phyloP scores from a whole-genome alignment of 148 eudicot genomes.

The Spergularia marina region DNA sequence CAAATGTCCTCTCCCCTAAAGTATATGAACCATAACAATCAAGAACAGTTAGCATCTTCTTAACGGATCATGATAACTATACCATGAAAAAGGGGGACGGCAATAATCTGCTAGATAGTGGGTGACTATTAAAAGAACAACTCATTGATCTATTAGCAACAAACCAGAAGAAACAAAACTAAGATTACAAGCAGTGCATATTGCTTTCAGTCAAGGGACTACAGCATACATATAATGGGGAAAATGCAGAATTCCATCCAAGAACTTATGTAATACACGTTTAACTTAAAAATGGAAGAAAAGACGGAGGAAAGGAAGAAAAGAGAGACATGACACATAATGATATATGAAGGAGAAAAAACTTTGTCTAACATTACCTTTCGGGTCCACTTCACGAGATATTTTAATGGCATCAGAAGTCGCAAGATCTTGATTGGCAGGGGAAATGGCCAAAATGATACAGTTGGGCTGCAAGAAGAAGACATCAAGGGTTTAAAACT shows the following conservation, averaged over 20 bases:
- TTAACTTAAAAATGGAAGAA: not conserved
- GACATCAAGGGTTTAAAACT: not conserved
- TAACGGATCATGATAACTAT: not conserved
- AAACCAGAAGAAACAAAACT: not conserved
- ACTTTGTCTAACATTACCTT: slow-evolving; percentile 33
- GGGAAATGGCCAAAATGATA: slow-evolving; percentile 69
- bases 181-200: not conserved
- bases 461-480: slow-evolving; percentile 61
- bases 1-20: slow-evolving; percentile 72
- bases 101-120: not conserved
- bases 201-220: slow-evolving; percentile 1
- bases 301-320: not conserved
- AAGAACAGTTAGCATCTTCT: not conserved
- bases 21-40: slow-evolving; percentile 3
- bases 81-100: not conserved
- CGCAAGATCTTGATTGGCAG: slow-evolving; percentile 81
- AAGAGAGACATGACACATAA: not conserved
- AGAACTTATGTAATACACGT: not conserved
- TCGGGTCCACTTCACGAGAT: slow-evolving; percentile 72
- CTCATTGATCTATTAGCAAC: not conserved
- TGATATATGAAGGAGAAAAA: not conserved
- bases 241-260: slow-evolving; percentile 7
- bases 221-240: not conserved
- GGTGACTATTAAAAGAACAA: not conserved
- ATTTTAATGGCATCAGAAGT: slow-evolving; percentile 78